Base-by-base conservation (phyloP, 179 eudicot genomes). In the Patellifolia procumbens region DNA sequence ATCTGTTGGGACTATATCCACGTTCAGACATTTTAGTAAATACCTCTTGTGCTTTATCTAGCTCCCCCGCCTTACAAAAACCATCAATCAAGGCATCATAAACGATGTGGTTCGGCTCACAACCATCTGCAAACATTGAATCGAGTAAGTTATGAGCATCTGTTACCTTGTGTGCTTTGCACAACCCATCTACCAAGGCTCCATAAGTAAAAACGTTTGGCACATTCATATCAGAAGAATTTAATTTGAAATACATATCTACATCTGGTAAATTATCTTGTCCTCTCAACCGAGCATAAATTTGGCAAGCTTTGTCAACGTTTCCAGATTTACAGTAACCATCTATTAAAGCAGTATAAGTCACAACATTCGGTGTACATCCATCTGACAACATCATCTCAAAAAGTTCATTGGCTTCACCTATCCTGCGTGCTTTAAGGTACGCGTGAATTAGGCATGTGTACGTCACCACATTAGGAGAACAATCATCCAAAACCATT, bases 81-180 rank as follows among this genome's bases (percentile, higher is more conserved):
- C 98, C 98, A 83, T 94, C 97, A 78, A 92, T 90, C 45, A 94
- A 88, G 80, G 98, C 96, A 85, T 94, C 94, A 84, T 90, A 92
- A 68, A 94, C 97, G 70, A 94, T 86, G 74, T 86, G 89, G 78
- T 94, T 92, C 43, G 98, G 96, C 85, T 89, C 90, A 87, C 95
- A 91, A 49, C 91, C 91, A 85, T 86, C 86, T 28, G 61, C 75
- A 67, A 81, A 77, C 98, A 94, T 94, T 60, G 81, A 85, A 71
- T 88, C 90, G 63, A 92, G 81, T 72, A 94, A 89, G 68, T 87
- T 73, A 49, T 70, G 76, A 24, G 98, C 98, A 68, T 92, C 94
- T 71, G 69, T 71, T 34, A 92, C 92, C 86, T 86, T 90, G 81
- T 92, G 91, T 49, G 89, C 88, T 83, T 94, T 94, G 88, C 98